Evolutionary conservation across 2,329 filamentous ascomycete species (phyloP).

Genomic region (Harringtonia aguacate): DNA sequence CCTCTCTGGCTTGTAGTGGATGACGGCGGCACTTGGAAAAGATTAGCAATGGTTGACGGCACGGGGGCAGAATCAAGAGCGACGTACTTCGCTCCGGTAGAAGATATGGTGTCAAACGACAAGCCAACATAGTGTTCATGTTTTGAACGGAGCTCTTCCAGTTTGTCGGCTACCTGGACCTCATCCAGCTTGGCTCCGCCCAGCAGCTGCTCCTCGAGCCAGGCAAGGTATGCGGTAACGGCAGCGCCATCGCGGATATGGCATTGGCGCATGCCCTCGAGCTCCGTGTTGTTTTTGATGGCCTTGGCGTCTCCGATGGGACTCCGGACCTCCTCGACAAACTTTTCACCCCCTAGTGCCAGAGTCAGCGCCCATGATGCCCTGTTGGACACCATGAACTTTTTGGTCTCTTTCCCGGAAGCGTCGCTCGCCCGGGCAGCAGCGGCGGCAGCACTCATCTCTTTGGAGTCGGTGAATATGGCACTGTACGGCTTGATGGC

Average conservation of each 20-base stretch:
- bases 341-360: conserved; percentile 73
- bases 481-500: conserved; percentile 69
- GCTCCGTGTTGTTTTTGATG: conserved; percentile 81
- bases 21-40: conserved; percentile 67
- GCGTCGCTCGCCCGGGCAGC: conserved; percentile 11
- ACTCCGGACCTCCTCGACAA: conserved; percentile 78
- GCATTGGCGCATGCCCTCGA: conserved; percentile 87
- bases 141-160: conserved; percentile 62
- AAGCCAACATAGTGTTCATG: conserved; percentile 73
- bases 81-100: conserved; percentile 65
- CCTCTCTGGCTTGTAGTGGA: conserved; percentile 86
- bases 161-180: conserved; percentile 81
- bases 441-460: conserved; percentile 29
- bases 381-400: conserved; percentile 78
- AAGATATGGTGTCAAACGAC: conserved; percentile 93
- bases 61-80: not conserved
- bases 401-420: conserved; percentile 30
- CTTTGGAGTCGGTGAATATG: conserved; percentile 69
- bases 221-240: conserved; percentile 86
- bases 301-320: conserved; percentile 87
- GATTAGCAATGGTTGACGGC: not conserved
- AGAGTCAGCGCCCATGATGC: conserved; percentile 89
- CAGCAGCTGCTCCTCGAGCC: conserved; percentile 82
- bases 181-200: conserved; percentile 72
- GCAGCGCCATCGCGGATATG: conserved; percentile 91